Conservation (phyloP, 805 yeast species). For the Starmera dryadoides region DNA sequence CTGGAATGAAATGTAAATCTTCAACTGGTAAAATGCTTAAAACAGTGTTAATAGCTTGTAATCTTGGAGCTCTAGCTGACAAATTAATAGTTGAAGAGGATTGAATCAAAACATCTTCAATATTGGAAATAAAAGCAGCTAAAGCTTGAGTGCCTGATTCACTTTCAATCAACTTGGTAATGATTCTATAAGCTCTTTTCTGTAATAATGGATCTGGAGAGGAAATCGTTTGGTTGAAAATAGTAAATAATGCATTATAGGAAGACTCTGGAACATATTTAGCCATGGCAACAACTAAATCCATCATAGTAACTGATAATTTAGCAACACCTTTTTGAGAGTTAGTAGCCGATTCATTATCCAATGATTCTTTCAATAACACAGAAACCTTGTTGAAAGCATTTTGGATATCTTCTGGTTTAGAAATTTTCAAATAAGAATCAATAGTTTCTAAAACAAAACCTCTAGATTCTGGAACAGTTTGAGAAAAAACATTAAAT, state of each 20-base stretch:
- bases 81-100: conserved; percentile 52
- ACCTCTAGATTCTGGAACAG: conserved; percentile 76
- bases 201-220: conserved; percentile 64
- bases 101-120: conserved; percentile 52
- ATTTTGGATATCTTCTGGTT: conserved; percentile 55
- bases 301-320: conserved; percentile 82
- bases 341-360: conserved; percentile 37
- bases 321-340: conserved; percentile 34
- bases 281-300: conserved; percentile 79
- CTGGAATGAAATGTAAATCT: conserved; percentile 72
- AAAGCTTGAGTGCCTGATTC: conserved; percentile 56
- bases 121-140: conserved; percentile 41
- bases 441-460: conserved; percentile 84
- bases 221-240: conserved; percentile 62
- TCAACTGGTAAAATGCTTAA: conserved; percentile 54
- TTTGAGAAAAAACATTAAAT: conserved; percentile 89
- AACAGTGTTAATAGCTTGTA: conserved; percentile 57
- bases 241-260: conserved; percentile 69
- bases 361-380: conserved; percentile 67
- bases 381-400: conserved; percentile 86
- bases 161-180: conserved; percentile 63
- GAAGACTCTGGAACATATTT: conserved; percentile 69
- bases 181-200: conserved; percentile 81
- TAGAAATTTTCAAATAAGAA: conserved; percentile 64
- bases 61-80: conserved; percentile 76